Base-by-base conservation (phyloP, 2,329 filamentous ascomycete species). In the Plectosphaerella sp. region DNA sequence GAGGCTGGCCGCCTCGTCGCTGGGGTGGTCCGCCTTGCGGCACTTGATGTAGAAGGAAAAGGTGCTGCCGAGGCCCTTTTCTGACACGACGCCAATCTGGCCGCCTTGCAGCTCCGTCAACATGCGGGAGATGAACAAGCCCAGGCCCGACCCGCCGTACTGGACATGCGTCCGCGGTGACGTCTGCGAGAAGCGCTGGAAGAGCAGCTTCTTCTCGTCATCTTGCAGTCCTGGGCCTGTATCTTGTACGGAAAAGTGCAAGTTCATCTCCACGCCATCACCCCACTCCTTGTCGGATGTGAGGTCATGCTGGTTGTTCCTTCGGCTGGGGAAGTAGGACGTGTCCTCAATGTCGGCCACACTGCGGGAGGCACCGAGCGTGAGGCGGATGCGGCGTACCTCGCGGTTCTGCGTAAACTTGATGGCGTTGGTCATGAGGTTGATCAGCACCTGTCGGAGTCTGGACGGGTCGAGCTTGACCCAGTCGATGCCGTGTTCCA, bases 1-100 rank as follows among this genome's bases (percentile, higher is more conserved):
- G 2, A 73, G 61, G 12, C 61, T 59, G 39, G 73, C 69, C 28
- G 60, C 67, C n/a, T 73, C 69, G 3, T 66, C 53, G 5, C 69
- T 63, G 8, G 73, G 72, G 18, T 65, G 54, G 18, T 66, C 62
- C 46, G 75, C 83, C 70, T 79, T 84, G 61, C 83, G 82, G 50
- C 82, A 82, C 57, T 85, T 86, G 65, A 91, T 79, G 63, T 89
- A 91, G 64, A 92, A 91, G 25, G 83, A 86, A 66, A 91, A 91
- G 0, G 82, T 89, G 66, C 85, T 89, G 39, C 88, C 88, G 37
- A 82, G 74, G 12, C 85, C 87, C 52, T 83, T 78, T 55, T 80
- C 72, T 0, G 86, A 89, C 2, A 79, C 76, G 3, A 91, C 87
- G 8, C 87, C 87, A 51, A 91, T 89, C 63, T 90, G 86, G 3